Conservation (phyloP, 345 rosid species). For the Angophora floribunda region DNA sequence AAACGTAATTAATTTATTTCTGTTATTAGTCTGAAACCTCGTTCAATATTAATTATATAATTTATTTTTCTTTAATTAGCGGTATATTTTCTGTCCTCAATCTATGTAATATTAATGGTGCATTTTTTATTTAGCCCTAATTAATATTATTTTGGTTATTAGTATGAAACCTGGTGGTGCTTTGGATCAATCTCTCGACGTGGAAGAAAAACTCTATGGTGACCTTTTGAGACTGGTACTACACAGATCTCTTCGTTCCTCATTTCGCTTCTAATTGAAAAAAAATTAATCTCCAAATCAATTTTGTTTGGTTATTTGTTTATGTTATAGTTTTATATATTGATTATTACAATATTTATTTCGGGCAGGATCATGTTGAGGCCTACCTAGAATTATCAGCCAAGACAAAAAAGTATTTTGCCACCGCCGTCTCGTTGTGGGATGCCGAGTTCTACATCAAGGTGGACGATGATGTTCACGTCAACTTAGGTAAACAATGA, state of each 20-base stretch:
- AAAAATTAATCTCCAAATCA: neutral
- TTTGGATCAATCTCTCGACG: slow-evolving; percentile 71
- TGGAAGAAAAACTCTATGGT: slow-evolving; percentile 52
- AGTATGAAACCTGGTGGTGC: slow-evolving; percentile 43
- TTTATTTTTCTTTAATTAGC: neutral
- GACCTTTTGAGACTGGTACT: slow-evolving; percentile 87
- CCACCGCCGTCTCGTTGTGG: slow-evolving; percentile 77
- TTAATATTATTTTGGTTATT: neutral
- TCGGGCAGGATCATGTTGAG: slow-evolving; percentile 68
- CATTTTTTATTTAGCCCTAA: neutral
- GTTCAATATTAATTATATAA: no score
- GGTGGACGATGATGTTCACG: slow-evolving; percentile 97
- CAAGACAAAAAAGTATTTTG: slow-evolving; percentile 74
- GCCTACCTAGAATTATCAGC: slow-evolving; percentile 77
- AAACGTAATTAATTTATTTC: no score
- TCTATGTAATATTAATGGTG: neutral
- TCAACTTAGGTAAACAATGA: slow-evolving; percentile 52
- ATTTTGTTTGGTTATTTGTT: neutral
- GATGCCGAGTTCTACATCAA: slow-evolving; percentile 85
- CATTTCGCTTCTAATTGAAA: neutral
- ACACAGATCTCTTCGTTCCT: neutral
- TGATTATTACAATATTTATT: neutral
- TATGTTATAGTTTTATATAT: neutral
- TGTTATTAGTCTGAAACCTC: no score
- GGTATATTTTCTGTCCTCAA: neutral